Evolutionary conservation across 129 eudicot genomes (phyloP).

Genomic region (Centrapalus pauciflorus): DNA sequence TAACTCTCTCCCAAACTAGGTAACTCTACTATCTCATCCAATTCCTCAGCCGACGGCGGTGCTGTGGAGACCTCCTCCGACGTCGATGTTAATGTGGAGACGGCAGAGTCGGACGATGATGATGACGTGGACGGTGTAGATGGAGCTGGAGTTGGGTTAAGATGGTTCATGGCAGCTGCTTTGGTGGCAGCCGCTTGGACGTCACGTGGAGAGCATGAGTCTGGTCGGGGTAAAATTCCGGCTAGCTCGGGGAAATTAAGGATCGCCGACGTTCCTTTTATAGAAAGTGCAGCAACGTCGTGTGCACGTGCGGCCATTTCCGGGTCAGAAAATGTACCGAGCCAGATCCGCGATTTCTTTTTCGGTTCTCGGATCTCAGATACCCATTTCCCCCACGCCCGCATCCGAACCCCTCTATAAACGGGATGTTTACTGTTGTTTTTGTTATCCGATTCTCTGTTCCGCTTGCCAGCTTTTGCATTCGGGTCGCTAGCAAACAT

Average conservation of each 20-base stretch:
- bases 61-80: constrained; percentile 34
- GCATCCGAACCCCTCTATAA: constrained; percentile 38
- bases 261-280: constrained; percentile 29
- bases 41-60: constrained; percentile 26
- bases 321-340: constrained; percentile 35
- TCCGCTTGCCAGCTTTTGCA: constrained; percentile 13
- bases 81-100: not conserved
- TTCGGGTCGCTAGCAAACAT: not conserved
- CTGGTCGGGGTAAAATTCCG: constrained; percentile 46
- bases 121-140: constrained; percentile 29
- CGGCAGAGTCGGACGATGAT: constrained; percentile 22
- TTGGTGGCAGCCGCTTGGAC: constrained; percentile 62
- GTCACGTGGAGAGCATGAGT: constrained; percentile 34
- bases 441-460: constrained; percentile 4
- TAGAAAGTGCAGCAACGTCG: constrained; percentile 32
- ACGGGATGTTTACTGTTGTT: constrained; percentile 28
- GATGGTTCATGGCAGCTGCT: constrained; percentile 50
- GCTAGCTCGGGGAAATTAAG: constrained; percentile 64
- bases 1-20: constrained; percentile 55
- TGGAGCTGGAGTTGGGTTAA: constrained; percentile 13
- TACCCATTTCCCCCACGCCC: constrained; percentile 41
- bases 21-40: constrained; percentile 53
- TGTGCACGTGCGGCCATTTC: constrained; percentile 46
- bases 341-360: constrained; percentile 43
- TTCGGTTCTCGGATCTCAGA: constrained; percentile 40